These are phyloP conservation scores for Cladosporium oxysporum DNA, from an alignment of 2,329 filamentous ascomycete species.

Conservation along the genomic window DNA sequence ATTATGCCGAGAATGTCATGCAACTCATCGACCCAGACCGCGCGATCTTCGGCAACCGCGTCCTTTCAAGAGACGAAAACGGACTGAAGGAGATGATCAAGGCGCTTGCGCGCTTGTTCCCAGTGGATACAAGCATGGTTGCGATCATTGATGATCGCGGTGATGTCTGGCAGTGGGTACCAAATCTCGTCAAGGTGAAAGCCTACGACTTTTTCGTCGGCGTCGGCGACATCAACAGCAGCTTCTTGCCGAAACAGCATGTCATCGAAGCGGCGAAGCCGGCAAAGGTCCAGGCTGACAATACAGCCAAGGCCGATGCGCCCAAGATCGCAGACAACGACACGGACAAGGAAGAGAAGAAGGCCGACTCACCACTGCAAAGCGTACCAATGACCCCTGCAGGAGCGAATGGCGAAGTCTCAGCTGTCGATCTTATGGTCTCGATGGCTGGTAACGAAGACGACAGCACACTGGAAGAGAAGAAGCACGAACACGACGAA, in stretches of 20 bases:
- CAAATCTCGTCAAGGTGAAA: conserved; percentile 90
- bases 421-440: conserved; percentile 73
- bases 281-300: conserved; percentile 12
- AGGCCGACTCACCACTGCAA: conserved; percentile 20
- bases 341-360: conserved; percentile 22
- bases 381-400: conserved; percentile 17
- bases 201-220: conserved; percentile 98
- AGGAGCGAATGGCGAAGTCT: conserved; percentile 48
- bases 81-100: conserved; percentile 83
- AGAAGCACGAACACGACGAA: conserved; percentile 84
- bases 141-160: conserved; percentile 97
- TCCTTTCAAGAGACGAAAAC: conserved; percentile 96
- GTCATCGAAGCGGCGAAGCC: conserved; percentile 39
- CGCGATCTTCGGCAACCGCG: conserved; percentile 88
- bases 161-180: conserved; percentile 92
- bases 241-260: conserved; percentile 81
- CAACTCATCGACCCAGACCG: conserved; percentile 88
- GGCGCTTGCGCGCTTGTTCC: conserved; percentile 86
- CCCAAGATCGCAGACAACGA: conserved; percentile 14
- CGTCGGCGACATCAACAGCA: conserved; percentile 98
- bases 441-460: conserved; percentile 73
- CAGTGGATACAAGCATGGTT: conserved; percentile 97
- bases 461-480: conserved; percentile 67
- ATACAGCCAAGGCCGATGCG: background rate
- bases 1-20: conserved; percentile 91